Evolutionary conservation across 2,329 filamentous ascomycete species (phyloP).

Genomic region (Calycina marina): DNA sequence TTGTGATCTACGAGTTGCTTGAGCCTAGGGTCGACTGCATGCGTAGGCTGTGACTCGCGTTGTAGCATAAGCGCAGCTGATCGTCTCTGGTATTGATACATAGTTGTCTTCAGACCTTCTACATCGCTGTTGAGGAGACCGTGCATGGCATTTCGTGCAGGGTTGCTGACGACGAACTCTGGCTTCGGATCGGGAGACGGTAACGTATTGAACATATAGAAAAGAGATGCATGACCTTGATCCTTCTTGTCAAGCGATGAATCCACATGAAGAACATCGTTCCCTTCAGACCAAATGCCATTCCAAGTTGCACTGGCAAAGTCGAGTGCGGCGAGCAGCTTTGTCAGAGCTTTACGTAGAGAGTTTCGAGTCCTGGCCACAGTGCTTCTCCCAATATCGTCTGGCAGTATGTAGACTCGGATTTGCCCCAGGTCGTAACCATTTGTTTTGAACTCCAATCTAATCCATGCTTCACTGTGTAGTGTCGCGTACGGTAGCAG

Average conservation of each 20-base stretch:
- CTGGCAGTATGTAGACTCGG: conserved; percentile 48
- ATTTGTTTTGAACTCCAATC: conserved; percentile 17
- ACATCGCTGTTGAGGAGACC: conserved; percentile 38
- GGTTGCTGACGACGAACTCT: conserved; percentile 31
- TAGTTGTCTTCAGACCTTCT: conserved; percentile 42
- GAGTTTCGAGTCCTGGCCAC: conserved; percentile 33
- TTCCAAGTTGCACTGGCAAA: conserved; percentile 40
- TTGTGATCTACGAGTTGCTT: conserved; percentile 43
- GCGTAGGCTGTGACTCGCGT: conserved; percentile 51
- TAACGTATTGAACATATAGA: conserved; percentile 60
- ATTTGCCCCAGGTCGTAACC: conserved; percentile 21
- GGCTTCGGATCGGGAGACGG: conserved; percentile 50
- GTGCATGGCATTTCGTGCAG: conserved; percentile 37
- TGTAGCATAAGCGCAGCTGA: conserved; percentile 77
- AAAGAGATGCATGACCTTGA: conserved; percentile 36
- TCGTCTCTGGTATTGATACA: conserved; percentile 68
- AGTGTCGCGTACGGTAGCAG: conserved; percentile 10
- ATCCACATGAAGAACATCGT: conserved; percentile 25
- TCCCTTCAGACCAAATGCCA: conserved; percentile 23
- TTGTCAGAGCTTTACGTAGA: conserved; percentile 31
- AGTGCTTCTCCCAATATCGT: conserved; percentile 41
- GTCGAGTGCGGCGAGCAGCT: conserved; percentile 39
- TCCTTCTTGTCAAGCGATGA: conserved; percentile 18
- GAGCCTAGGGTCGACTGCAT: conserved; percentile 60
- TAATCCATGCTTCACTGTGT: conserved; percentile 17